Base-by-base conservation (phyloP, 1,139 yeast genomes). In the Candida mesenterica region DNA sequence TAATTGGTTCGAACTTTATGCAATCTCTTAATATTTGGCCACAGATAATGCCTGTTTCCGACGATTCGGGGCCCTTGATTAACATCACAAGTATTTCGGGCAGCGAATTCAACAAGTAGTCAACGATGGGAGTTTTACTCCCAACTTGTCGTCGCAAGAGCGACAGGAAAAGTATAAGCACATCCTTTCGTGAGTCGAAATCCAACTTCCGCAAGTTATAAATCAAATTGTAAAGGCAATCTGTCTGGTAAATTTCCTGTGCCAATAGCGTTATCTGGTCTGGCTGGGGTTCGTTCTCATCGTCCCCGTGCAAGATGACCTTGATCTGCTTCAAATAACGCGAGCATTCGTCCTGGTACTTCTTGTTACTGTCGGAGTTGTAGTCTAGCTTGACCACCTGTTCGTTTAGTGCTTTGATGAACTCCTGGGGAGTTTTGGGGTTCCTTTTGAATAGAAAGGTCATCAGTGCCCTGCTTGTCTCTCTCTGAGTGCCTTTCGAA, bases 341-440 rank as follows among this genome's bases (percentile, higher is more conserved):
- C 2, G 84, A 61, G 35, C 87, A 76, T 43, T 90, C 97, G 40
- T 89, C 97, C 48, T 83, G 88, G 28, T 73, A 71, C 59, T 77
- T 64, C 55, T 77, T 81, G 41, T 69, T 70, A 43, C 70, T 73
- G 43, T 81, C 88, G 36, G 65, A 66, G 8, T 67, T 48, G 6
- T 59, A 41, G 44, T 84, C 94, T 26, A 85, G 68, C 53, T 86
- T 82, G 24, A 70, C 60, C 13, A 88, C 70, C 49, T 79, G 87
- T 36, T 92, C 97, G 46, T 77, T 77, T 43, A 89, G 69, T 10
- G 81, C 79, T 39, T 87, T 73, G 12, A 88, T 83, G 41, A 89
- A 72, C 53, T 92, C 98, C 24, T 75, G 78, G 2, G 97, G 95
- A 2, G 96, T 82, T 59, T 88, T 88, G n/a, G 95, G 96, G 55